A percentile compares a stretch with the other conserved stretches of the same genome.
Conservation (phyloP, 805 yeast species). For the Candida insectalens region DNA sequence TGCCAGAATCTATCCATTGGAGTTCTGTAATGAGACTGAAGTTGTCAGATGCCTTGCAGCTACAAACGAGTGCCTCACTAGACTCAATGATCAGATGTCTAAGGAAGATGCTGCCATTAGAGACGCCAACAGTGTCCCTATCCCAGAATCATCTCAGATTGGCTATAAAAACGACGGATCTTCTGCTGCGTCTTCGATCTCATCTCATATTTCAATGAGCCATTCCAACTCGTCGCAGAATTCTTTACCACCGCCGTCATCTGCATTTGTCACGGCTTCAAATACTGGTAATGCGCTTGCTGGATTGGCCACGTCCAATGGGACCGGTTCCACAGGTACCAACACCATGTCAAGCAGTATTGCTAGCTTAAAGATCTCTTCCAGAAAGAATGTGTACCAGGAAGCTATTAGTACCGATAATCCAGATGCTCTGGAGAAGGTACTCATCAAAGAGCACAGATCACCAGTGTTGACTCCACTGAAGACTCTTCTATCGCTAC, state of each 20-base stretch:
- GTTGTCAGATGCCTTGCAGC: slow-evolving; percentile 41
- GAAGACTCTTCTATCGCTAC: slow-evolving; percentile 46
- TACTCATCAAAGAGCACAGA: slow-evolving; percentile 33
- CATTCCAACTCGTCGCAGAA: not conserved
- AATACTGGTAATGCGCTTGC: slow-evolving; percentile 5
- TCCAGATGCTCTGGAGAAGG: slow-evolving; percentile 30
- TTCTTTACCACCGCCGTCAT: slow-evolving; percentile 5
- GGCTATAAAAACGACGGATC: not conserved
- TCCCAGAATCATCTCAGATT: not conserved
- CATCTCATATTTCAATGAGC: slow-evolving; percentile 7
- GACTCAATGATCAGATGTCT: slow-evolving; percentile 25
- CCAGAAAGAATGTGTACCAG: slow-evolving; percentile 12
- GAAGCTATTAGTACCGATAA: slow-evolving; percentile 20
- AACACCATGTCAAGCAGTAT: too few species aligned
- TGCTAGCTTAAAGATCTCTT: not conserved
- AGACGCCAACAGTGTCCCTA: not conserved
- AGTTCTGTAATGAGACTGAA: slow-evolving; percentile 67
- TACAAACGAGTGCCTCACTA: slow-evolving; percentile 43
- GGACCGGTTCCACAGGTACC: not conserved
- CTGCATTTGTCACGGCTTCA: slow-evolving; percentile 4
- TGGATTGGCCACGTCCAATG: slow-evolving; percentile 4
- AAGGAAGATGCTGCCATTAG: too few species aligned
- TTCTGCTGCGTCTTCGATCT: slow-evolving; percentile 8
- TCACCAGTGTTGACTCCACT: slow-evolving; percentile 41
- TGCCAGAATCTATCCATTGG: slow-evolving; percentile 62